Evolutionary conservation across 768 basidiomycete species (phyloP).

Genomic region (Trametes villosa): DNA sequence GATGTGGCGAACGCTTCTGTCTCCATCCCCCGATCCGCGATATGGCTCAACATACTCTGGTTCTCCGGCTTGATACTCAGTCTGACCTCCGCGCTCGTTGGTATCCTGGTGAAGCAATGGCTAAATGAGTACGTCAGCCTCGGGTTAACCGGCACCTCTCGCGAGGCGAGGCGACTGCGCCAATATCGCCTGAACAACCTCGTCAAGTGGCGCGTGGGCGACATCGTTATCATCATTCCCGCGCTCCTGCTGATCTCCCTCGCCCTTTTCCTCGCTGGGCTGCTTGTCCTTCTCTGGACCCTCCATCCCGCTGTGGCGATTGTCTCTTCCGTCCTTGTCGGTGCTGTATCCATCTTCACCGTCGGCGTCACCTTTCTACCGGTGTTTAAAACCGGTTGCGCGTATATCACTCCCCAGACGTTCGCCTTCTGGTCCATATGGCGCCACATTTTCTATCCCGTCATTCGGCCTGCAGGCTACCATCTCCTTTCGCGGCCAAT

Average conservation of each 20-base stretch:
- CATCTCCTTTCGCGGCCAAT: too few species aligned
- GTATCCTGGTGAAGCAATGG: conserved; percentile 37
- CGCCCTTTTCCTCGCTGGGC: conserved; percentile 26
- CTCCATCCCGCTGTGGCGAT: conserved; percentile 19
- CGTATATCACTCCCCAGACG: conserved; percentile 3
- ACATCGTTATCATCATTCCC: conserved; percentile 22
- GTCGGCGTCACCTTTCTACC: background rate
- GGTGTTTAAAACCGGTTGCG: background rate
- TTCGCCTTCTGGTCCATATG: background rate
- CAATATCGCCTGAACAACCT: conserved; percentile 25
- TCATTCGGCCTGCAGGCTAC: background rate
- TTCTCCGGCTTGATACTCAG: conserved; percentile 30
- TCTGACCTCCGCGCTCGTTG: conserved; percentile 30
- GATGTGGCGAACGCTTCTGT: background rate
- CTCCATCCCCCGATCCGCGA: background rate
- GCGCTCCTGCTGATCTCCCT: conserved; percentile 25
- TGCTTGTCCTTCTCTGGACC: conserved; percentile 20
- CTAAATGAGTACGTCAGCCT: conserved; percentile 20
- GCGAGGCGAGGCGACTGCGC: conserved; percentile 12
- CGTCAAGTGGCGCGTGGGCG: conserved; percentile 19
- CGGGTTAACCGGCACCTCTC: background rate
- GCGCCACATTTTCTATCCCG: background rate
- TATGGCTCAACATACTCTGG: conserved; percentile 30
- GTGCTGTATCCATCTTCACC: background rate
- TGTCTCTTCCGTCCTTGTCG: background rate